These are phyloP conservation scores for Hansfordia pulvinata DNA, from an alignment of 2,329 filamentous ascomycete genomes.

Conservation along the genomic window DNA sequence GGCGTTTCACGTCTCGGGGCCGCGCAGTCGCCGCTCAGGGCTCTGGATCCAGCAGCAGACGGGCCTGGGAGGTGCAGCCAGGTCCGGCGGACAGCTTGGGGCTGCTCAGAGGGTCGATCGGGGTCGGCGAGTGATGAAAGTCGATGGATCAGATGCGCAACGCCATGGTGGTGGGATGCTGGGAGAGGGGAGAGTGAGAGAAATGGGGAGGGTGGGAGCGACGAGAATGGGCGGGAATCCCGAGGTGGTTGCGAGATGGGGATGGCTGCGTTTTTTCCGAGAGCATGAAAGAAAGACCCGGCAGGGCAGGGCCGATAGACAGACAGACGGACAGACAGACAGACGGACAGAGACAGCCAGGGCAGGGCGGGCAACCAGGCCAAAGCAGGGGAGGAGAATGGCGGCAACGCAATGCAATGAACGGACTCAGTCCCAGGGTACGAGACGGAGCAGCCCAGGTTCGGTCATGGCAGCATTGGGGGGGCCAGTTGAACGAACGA, in stretches of 20 bases:
- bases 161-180: slow-evolving; percentile 16
- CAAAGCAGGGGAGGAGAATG: too few relatives aligned
- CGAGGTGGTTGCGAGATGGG: slow-evolving; percentile 26
- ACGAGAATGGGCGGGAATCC: slow-evolving; percentile 14
- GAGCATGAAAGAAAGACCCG: slow-evolving; percentile 29
- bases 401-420: too few relatives aligned
- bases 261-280: slow-evolving; percentile 37
- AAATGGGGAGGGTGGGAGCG: slow-evolving; percentile 14
- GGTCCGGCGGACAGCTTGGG: slow-evolving; percentile 12
- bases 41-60: too few relatives aligned
- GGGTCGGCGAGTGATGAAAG: slow-evolving; percentile 18
- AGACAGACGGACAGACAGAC: slow-evolving; percentile 1
- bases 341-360: background rate
- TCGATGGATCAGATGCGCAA: slow-evolving; percentile 19
- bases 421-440: too few relatives aligned
- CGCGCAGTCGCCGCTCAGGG: too few relatives aligned
- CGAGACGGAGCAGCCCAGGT: too few relatives aligned
- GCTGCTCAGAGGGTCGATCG: slow-evolving; percentile 14
- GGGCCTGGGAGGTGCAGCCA: slow-evolving; percentile 15
- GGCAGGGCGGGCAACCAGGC: background rate
- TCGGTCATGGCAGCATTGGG: too few relatives aligned
- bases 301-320: slow-evolving; percentile 17
- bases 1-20: too few relatives aligned
- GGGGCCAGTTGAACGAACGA: too few relatives aligned
- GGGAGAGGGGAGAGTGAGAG: slow-evolving; percentile 11